Base-by-base conservation (phyloP, 139 green algal species). In the Asterochloris erici region DNA sequence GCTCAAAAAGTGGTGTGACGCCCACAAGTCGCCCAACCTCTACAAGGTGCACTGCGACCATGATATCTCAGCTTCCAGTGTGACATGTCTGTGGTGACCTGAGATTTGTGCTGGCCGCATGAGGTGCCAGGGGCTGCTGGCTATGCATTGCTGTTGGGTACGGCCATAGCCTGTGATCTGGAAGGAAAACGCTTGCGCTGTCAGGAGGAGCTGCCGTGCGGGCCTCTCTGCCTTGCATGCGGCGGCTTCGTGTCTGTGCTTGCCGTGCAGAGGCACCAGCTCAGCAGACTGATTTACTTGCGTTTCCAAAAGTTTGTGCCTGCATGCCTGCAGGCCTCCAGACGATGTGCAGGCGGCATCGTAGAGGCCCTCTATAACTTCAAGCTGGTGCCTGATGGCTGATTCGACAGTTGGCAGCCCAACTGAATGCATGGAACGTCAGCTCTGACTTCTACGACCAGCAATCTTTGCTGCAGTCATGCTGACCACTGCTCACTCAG, bases 281-380 rank as follows among this genome's bases (percentile, higher is more conserved):
- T 71, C 19, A 71, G 17, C 66, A 54, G 2, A 6, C 2, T 54
- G 38, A 54, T 54, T 54, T 54, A 54, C 4, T 54, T 54, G 38
- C 38, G 6, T 54, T 54, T 54, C 6, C 38, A 54, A 54, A 6
- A 2, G 2, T 54, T 2, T 54, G 38, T 54, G 6, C 29, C 13
- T 64, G 19, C 12, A 73, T 11, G 10, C 60, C 77, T 88, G 87
- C 81, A 92, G 28, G 95, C 95, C 2, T 92, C 80, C 13, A 63
- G 93, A 85, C 88, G 93, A 0, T 97, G 95, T 76, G 91, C 96
- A 0, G 95, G 87, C 1, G 96, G 95, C 78, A 98, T 98, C 66
- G 63, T 96, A 23, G 84, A 98, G 85, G 91, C 93, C 0, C 87
- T 98, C 66, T 26, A 89, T 9, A 85, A 94, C 81, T 98, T 97